Evolutionary conservation across 2,329 filamentous ascomycete genomes (phyloP), one percentile per base, ranked within the genome.

Genomic region (Trematosphaeria pertusa): DNA sequence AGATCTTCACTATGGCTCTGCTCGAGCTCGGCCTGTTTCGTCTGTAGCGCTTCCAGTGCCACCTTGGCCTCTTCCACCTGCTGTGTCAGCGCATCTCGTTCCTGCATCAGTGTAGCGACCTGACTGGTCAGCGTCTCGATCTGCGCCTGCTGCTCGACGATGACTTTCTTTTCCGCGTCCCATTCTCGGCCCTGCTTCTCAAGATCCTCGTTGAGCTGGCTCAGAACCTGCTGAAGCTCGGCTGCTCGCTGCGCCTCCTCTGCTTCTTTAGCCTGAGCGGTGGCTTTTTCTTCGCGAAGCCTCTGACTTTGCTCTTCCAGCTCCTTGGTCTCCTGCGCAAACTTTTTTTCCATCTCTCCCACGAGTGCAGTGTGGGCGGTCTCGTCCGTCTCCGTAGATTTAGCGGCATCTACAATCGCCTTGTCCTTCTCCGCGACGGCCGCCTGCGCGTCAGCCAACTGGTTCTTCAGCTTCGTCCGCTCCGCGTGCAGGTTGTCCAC

Each of bases 151-250:
- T 70, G 69, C 32, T 70, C 65, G 0, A 53, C 55, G n/a, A 69
- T 58, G 48, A 62, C 65, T 54, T 65, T 62, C 61, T 68, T 71
- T 24, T 72, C 67, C 12, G 59, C 59, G 35, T 69, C 65, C 67
- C 67, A 72, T 42, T 72, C 54, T 6, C 49, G 55, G 31, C 65
- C 67, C 36, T 70, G 67, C 20, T 62, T 54, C 38, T 71, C 67
- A 9, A 72, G 62, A 39, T 72, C 69, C 6, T 55, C 58, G 43
- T 64, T 69, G 41, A 72, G 56, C 15, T 72, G 67, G 34, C 60
- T 61, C 4, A 72, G 56, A 5, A 71, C 61, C 47, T 70, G 64
- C 47, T 70, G 67, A 3, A 72, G 57, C 36, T 72, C 69, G 20
- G 60, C 55, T 1, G 67, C 64, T 18, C 65, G 65, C 24, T 63